Base-by-base conservation (phyloP, 2,329 filamentous ascomycete genomes). In the Cordyceps militaris region DNA sequence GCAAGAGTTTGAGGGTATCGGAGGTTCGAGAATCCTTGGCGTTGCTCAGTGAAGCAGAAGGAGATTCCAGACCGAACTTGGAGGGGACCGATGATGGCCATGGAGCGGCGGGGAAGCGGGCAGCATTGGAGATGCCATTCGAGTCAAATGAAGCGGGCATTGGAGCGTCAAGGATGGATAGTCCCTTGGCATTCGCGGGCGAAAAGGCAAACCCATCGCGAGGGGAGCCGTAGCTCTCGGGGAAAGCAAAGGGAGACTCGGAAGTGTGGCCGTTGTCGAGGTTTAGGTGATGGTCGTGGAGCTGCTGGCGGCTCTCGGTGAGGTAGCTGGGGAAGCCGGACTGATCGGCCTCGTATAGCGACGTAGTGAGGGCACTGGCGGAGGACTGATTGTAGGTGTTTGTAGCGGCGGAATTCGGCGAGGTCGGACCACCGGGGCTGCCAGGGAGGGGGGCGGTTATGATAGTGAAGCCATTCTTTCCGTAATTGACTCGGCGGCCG, bases 101-200 rank as follows among this genome's bases (percentile, higher is more conserved):
- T 0, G 92, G 91, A 0, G 89, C 94, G 32, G 73, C 76, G 19
- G 78, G 78, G 69, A 92, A 91, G 60, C 91, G 85, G 19, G 93
- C 92, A 61, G 91, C 91, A 70, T 93, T 89, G 11, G 92, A 97
- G 55, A 97, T 89, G 51, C 92, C 93, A 67, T 97, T 94, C 65
- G 91, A 96, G 72, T 97, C 94, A 70, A 97, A 97, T 0, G 93
- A 97, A 9, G 92, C 90, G 1, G 94, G 94, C 9, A 97, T 81
- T 16, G 91, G 91, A 2, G 91, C 94, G 74, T 97, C 93, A 61
- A 97, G 81, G 14, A 95, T 89, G n/a, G 89, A 94, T n/a, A 96
- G 71, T 3, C 81, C 83, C 64, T 84, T 86, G 55, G 84, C 83
- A 64, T 84, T 83, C 51, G 81, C 81, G 0, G 92, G 91, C 14